Evolutionary conservation across 306 rosid species (phyloP).

Genomic region (Trifolium repens): DNA sequence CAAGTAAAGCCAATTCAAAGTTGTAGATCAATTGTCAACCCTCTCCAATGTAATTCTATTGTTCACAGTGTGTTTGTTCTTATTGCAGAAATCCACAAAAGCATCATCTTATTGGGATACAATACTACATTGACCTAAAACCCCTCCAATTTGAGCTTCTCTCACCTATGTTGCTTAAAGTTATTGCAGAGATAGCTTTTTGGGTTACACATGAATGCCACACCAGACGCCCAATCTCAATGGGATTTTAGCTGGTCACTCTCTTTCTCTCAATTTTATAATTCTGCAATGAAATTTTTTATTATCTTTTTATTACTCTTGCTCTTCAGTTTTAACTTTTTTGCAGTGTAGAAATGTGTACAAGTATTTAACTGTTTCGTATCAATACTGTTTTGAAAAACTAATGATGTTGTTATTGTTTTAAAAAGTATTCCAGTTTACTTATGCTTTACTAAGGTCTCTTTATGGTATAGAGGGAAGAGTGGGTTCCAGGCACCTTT

Average conservation of each 20-base stretch:
- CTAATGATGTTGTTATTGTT: neutral
- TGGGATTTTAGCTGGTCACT: conserved; percentile 39
- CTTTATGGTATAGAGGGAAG: too few species aligned
- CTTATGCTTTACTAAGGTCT: too few species aligned
- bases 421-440: neutral
- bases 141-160: neutral
- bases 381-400: neutral
- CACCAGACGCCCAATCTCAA: conserved; percentile 21
- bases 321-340: neutral
- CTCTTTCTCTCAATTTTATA: conserved; percentile 19
- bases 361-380: neutral
- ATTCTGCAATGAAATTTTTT: neutral
- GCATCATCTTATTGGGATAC: neutral
- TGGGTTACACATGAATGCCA: conserved; percentile 29
- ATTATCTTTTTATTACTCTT: neutral
- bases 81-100: neutral
- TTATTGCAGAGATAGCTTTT: conserved; percentile 11
- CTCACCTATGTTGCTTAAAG: neutral
- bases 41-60: neutral
- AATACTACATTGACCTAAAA: neutral
- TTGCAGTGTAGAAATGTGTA: neutral
- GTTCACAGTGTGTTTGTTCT: neutral
- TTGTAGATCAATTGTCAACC: too few species aligned
- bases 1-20: too few species aligned
- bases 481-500: too few species aligned